Conservation (phyloP, 805 yeast genomes). For the Metschnikowia lochheadii region DNA sequence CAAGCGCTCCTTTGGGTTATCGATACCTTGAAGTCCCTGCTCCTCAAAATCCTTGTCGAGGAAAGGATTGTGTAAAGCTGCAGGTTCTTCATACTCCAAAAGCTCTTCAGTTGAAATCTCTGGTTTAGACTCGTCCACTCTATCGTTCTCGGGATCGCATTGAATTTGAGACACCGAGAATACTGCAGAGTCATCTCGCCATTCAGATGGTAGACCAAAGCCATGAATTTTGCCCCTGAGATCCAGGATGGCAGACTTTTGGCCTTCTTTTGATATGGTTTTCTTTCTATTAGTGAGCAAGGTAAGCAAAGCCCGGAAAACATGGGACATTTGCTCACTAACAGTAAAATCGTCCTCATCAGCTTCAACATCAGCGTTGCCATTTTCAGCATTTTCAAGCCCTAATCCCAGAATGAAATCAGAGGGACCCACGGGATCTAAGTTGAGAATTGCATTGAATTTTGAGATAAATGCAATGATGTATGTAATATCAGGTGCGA, state of each 20-base stretch:
- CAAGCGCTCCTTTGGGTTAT: constrained; percentile 31
- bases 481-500: constrained; percentile 32
- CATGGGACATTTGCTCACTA: constrained; percentile 28
- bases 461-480: constrained; percentile 30
- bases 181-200: constrained; percentile 26
- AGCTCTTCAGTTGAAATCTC: constrained; percentile 15
- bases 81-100: constrained; percentile 14
- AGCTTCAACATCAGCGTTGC: neutral
- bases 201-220: constrained; percentile 38
- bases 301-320: constrained; percentile 30
- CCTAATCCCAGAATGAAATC: constrained; percentile 36
- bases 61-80: constrained; percentile 21
- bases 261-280: constrained; percentile 22
- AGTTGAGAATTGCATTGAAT: constrained; percentile 24
- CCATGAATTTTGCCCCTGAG: constrained; percentile 23
- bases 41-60: constrained; percentile 26
- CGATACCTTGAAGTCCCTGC: constrained; percentile 30
- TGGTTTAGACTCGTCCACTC: constrained; percentile 25
- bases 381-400: constrained; percentile 9
- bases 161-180: constrained; percentile 5
- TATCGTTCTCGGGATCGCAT: constrained; percentile 9
- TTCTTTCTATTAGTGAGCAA: constrained; percentile 37
- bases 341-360: constrained; percentile 14
- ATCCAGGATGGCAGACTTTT: constrained; percentile 30
- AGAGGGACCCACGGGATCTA: constrained; percentile 31